Evolutionary conservation across 2,329 filamentous ascomycete species (phyloP).

Genomic region (Fusarium nematophilum): DNA sequence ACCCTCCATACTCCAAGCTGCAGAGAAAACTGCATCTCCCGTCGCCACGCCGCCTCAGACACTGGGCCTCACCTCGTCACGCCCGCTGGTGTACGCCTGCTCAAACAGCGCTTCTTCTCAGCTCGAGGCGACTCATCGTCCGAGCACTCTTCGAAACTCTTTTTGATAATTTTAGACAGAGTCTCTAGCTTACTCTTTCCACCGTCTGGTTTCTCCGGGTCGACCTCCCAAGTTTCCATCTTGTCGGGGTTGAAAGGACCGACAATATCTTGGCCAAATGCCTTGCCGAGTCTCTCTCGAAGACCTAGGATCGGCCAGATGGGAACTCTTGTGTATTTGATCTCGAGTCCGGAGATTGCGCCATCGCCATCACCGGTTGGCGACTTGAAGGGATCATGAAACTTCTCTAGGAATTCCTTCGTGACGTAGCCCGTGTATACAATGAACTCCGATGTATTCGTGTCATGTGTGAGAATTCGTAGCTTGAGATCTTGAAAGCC

Average conservation of each 20-base stretch:
- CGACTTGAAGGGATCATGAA: constrained; percentile 59
- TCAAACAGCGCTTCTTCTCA: constrained; percentile 50
- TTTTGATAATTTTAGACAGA: constrained; percentile 53
- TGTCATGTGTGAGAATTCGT: constrained; percentile 63
- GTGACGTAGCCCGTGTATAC: constrained; percentile 65
- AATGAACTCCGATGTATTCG: constrained; percentile 60
- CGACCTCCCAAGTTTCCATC: constrained; percentile 60
- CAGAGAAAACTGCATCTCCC: constrained; percentile 14
- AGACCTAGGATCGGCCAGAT: constrained; percentile 67
- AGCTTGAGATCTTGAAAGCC: constrained; percentile 62
- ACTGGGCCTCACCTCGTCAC: constrained; percentile 43
- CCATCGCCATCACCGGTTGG: constrained; percentile 43
- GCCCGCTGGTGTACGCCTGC: constrained; percentile 45
- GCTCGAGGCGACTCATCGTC: constrained; percentile 47
- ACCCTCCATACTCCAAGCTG: constrained; percentile 22
- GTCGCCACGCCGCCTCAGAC: constrained; percentile 8
- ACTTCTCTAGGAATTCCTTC: constrained; percentile 60
- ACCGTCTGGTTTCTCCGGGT: constrained; percentile 48
- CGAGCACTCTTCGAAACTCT: constrained; percentile 55
- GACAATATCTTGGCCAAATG: constrained; percentile 63
- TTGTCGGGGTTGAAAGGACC: constrained; percentile 53
- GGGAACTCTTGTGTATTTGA: constrained; percentile 61
- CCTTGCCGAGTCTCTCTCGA: constrained; percentile 65
- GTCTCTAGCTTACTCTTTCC: constrained; percentile 51
- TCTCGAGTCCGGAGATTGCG: constrained; percentile 52